phyloP scores from a whole-genome alignment of 306 rosid species.

The Prunus mira region DNA sequence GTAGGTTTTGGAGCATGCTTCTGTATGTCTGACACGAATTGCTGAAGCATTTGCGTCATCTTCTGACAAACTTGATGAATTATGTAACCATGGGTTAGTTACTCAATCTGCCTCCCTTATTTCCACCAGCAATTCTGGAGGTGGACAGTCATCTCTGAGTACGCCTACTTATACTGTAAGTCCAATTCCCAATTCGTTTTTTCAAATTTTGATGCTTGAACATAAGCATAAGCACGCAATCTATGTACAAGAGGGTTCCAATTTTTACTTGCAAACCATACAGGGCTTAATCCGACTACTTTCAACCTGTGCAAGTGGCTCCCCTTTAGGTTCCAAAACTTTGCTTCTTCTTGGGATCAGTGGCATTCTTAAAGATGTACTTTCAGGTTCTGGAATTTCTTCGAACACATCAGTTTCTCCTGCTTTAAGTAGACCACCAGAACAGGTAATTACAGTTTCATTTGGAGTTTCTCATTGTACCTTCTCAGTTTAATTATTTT shows the following conservation, averaged over 20 bases:
- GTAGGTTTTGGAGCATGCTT: constrained; percentile 98
- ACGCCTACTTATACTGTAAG: constrained; percentile 89
- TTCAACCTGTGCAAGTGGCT: constrained; percentile 96
- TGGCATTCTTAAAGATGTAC: constrained; percentile 87
- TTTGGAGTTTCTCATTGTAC: background rate
- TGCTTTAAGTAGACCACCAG: constrained; percentile 84
- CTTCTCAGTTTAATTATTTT: background rate
- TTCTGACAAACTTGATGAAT: constrained; percentile 87
- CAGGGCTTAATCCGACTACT: constrained; percentile 98
- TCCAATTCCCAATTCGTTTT: constrained; percentile 12
- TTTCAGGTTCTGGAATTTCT: constrained; percentile 83
- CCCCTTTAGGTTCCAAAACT: constrained; percentile 93
- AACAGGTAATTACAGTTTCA: constrained; percentile 53
- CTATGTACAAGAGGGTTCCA: background rate
- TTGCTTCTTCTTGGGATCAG: constrained; percentile 89
- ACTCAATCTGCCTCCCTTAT: constrained; percentile 94
- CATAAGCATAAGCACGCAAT: background rate
- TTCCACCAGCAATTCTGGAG: constrained; percentile 91
- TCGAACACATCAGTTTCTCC: constrained; percentile 80
- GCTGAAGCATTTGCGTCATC: constrained; percentile 96
- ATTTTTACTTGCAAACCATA: constrained; percentile 30
- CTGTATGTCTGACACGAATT: constrained; percentile 97
- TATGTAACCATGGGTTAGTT: constrained; percentile 91
- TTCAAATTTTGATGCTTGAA: constrained; percentile 5
- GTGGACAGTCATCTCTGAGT: constrained; percentile 96